These are phyloP conservation scores for Naganishia cerealis DNA, from an alignment of 1,284 basidiomycete species.

Conservation along the genomic window DNA sequence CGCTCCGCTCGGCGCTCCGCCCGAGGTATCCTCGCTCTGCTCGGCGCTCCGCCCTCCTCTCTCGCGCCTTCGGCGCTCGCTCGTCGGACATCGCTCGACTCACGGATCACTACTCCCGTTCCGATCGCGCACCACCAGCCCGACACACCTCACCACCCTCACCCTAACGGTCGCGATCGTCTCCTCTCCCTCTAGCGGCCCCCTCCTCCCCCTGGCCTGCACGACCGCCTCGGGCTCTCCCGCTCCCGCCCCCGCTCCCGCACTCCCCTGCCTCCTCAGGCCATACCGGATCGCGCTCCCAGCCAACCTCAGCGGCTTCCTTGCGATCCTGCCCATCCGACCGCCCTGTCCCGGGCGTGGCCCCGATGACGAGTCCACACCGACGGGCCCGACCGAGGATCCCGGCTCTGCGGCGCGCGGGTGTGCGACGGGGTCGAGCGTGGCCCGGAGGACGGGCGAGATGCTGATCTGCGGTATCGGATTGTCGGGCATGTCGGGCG, in stretches of 20 bases:
- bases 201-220: constrained; percentile 32
- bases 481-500: background rate
- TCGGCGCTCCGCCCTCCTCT: no score
- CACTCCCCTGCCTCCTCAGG: background rate
- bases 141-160: constrained; percentile 53
- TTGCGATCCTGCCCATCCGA: constrained; percentile 8
- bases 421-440: constrained; percentile 1
- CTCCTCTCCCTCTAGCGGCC: constrained; percentile 51
- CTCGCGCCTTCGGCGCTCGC: no score
- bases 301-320: constrained; percentile 9
- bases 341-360: background rate
- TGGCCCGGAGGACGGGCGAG: background rate
- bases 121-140: constrained; percentile 57
- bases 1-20: no score
- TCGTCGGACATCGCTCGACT: constrained; percentile 35
- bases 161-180: constrained; percentile 53
- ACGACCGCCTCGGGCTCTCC: constrained; percentile 10
- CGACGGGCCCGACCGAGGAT: background rate
- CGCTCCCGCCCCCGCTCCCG: background rate
- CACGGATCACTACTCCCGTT: constrained; percentile 55
- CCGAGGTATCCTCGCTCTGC: no score
- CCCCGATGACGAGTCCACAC: background rate
- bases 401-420: constrained; percentile 12
- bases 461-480: constrained; percentile 17
- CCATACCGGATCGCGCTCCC: constrained; percentile 8